phyloP scores from a whole-genome alignment of 768 basidiomycete genomes.

The Agrocybe pediades region DNA sequence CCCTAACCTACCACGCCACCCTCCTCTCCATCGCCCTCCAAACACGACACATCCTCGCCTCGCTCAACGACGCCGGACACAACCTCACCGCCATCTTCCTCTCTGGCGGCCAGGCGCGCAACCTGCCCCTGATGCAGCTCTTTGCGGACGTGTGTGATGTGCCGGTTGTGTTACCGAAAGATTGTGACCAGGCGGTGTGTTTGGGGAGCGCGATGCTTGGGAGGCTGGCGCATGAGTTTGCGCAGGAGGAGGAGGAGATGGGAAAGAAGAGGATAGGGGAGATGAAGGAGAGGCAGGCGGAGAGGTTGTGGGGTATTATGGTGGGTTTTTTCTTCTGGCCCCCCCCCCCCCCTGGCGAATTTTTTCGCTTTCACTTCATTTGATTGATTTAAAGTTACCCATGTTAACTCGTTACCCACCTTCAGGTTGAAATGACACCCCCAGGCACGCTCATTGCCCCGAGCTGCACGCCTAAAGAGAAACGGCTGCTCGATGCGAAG shows the following conservation, averaged over 20 bases:
- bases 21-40: slow-evolving; percentile 94
- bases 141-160: slow-evolving; percentile 84
- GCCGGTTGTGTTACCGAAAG: slow-evolving; percentile 81
- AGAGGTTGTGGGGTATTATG: slow-evolving; percentile 91
- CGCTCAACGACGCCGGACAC: slow-evolving; percentile 86
- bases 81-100: slow-evolving; percentile 83
- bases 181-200: slow-evolving; percentile 81
- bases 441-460: slow-evolving; percentile 74
- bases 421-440: slow-evolving; percentile 92
- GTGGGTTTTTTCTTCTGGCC: slow-evolving; percentile 36
- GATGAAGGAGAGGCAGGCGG: slow-evolving; percentile 47
- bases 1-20: slow-evolving; percentile 87
- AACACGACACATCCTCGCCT: slow-evolving; percentile 91
- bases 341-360: too few species aligned
- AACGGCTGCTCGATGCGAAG: slow-evolving; percentile 83
- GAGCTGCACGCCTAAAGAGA: slow-evolving; percentile 59
- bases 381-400: background rate
- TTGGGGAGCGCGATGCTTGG: slow-evolving; percentile 94
- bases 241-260: slow-evolving; percentile 33
- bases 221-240: slow-evolving; percentile 71
- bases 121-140: slow-evolving; percentile 83
- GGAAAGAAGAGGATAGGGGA: slow-evolving; percentile 4
- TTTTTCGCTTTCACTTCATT: background rate
- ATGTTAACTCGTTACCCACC: background rate
- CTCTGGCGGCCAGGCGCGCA: slow-evolving; percentile 93